Conservation (phyloP, 2,329 filamentous ascomycete species). For the Cercospora sp. region DNA sequence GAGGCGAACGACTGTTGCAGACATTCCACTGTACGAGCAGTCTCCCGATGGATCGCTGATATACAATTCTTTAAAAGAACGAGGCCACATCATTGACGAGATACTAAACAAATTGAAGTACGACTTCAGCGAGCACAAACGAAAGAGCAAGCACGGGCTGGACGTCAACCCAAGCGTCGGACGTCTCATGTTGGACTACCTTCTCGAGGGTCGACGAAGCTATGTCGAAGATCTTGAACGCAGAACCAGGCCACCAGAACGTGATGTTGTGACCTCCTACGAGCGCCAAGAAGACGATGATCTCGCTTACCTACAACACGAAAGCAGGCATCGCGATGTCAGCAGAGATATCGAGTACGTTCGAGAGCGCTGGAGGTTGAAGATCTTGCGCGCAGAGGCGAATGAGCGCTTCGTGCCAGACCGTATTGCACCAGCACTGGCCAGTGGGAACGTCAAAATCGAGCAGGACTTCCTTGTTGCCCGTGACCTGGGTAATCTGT, state of each 20-base stretch:
- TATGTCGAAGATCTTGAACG: conserved; percentile 20
- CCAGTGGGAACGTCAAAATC: conserved; percentile 4
- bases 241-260: not conserved
- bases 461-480: conserved; percentile 19
- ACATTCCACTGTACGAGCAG: conserved; percentile 12
- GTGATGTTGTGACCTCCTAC: conserved; percentile 6
- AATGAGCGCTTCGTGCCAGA: conserved; percentile 7
- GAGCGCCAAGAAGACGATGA: conserved; percentile 15
- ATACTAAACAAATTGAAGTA: conserved; percentile 24
- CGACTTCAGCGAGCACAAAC: conserved; percentile 11
- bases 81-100: conserved; percentile 18
- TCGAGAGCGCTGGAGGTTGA: conserved; percentile 16
- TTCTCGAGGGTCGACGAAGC: conserved; percentile 24
- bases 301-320: conserved; percentile 6
- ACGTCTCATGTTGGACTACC: conserved; percentile 29
- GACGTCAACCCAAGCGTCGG: conserved; percentile 19
- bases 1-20: conserved; percentile 16
- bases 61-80: conserved; percentile 20
- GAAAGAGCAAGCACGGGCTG: conserved; percentile 6
- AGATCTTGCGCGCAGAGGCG: conserved; percentile 10
- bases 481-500: conserved; percentile 21
- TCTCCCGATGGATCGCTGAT: conserved; percentile 15
- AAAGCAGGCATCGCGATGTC: not conserved
- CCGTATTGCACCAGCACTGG: conserved; percentile 10
- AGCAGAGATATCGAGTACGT: conserved; percentile 13